Evolutionary conservation across 371 early-diverging fungal genomes (phyloP), one percentile per base, ranked within the genome.

Genomic region (Apophysomyces ossiformis): DNA sequence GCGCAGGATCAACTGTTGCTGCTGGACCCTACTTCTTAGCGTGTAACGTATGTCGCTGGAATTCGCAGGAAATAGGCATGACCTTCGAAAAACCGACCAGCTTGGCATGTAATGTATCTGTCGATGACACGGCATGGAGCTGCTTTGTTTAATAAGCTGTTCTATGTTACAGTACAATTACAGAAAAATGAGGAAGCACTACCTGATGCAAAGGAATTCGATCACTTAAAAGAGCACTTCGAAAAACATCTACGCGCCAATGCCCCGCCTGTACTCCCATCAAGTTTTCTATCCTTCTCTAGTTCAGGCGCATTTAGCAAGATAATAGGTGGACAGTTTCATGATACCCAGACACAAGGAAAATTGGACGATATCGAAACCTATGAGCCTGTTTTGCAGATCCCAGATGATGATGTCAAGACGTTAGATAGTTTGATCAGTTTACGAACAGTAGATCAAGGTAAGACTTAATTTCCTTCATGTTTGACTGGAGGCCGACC

Each of bases 61-160:
- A 91, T 67, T 96, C 97, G 18, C 89, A 91, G 61, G 94, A 93
- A 61, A 90, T 95, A 63, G 88, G 87, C 37, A 85, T 95, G 87
- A 87, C 89, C 35, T 97, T 97, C 83, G 95, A 95, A 65, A 90
- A 93, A 58, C 92, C 96, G 1, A 96, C 96, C 6, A 96, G 98
- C 32, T 85, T 96, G 35, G 93, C 94, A 16, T 81, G 93, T 89
- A 85, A 74, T 35, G 9, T 69, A 37, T 57, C 68, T 45, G n/a
- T 67, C 68, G 5, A 36, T 45, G 45, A 35, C 16, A 32, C 37
- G 36, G 37, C n/a, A 63, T 61, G 16, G 39, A 57, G 12, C 37
- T 59, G 15, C 46, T 41, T 16, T 26, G 26, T 2, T 26, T 26
- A 26, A 26, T 26, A 26, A 26, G 26, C 7, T 15, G 41, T 47